Evolutionary conservation across 2,329 filamentous ascomycete species (phyloP), one percentile per base, ranked within the genome.

Genomic region (Fusarium sp.): DNA sequence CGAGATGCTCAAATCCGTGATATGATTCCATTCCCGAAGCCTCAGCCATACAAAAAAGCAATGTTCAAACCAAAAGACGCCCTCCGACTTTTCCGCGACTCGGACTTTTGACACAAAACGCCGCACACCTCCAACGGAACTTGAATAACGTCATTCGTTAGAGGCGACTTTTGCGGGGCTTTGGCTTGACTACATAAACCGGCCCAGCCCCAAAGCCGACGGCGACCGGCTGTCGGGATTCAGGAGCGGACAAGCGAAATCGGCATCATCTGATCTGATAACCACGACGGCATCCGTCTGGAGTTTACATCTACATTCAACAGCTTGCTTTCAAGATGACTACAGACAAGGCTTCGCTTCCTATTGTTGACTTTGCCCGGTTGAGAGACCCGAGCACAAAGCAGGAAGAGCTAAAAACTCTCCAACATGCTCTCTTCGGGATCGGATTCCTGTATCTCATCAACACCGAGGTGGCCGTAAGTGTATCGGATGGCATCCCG

Each of bases 401-500:
- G 48, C 18, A 56, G 9, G 33, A 64, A 22, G 61, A 64, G 22
- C 37, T 64, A 16, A 43, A 64, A 18, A 64, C 35, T 27, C 61
- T 64, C 14, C 48, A 64, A 24, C 61, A 64, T 45, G 61, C 61
- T 4, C 22, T 64, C 5, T 57, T 64, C 22, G 61, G 61, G 5
- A 64, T 64, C 2, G 61, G 61, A 1, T 64, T 64, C 27, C 11
- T 64, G 18, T 64, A 64, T 27, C 35, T 64, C 9, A 64, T 64
- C 48, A 64, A 64, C 35, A 64, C 61, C 22, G 61, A 64, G 35
- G 61, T 45, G 9, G 48, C 48, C n/a, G 61, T 64, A 35, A 43
- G 61, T 33, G 5, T 13, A n/a, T 43, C 16, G 9, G 11, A 13
- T 4, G 35, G 9, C 13, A n/a, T 4, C 4, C 24, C 8, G 14